Conservation (phyloP, 306 rosid species). For the Malus sylvestris region DNA sequence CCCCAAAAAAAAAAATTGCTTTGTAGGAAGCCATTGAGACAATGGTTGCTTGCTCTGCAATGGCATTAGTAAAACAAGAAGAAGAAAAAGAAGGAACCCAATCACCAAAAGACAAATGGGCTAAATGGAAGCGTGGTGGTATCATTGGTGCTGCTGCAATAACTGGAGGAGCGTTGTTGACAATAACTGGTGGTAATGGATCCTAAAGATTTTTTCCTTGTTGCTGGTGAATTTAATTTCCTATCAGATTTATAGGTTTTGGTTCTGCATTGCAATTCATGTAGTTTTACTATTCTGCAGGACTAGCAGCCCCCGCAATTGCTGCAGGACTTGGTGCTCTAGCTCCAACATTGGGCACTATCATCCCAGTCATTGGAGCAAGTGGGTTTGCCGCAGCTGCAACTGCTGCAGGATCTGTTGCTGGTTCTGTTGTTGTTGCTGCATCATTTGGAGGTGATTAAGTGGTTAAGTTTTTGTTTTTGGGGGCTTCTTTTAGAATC, state of each 20-base stretch:
- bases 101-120: constrained; percentile 58
- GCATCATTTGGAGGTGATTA: constrained; percentile 88
- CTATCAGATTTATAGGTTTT: constrained; percentile 11
- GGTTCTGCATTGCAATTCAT: neutral
- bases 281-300: constrained; percentile 39
- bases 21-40: constrained; percentile 90
- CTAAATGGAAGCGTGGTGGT: constrained; percentile 88
- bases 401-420: constrained; percentile 87
- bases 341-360: constrained; percentile 93
- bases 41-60: constrained; percentile 84
- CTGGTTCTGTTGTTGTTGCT: constrained; percentile 96
- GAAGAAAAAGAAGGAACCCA: constrained; percentile 46
- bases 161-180: constrained; percentile 88
- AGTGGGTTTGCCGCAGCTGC: constrained; percentile 94
- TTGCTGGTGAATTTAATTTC: constrained; percentile 4
- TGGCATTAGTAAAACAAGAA: constrained; percentile 61
- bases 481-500: constrained; percentile 1
- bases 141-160: constrained; percentile 94
- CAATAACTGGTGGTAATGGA: constrained; percentile 84
- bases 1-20: constrained; percentile 3
- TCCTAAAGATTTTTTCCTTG: constrained; percentile 7
- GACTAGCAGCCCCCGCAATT: constrained; percentile 96
- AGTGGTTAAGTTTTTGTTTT: constrained; percentile 5
- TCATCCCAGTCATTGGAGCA: constrained; percentile 84
- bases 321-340: constrained; percentile 85